A percentile compares a stretch with the other conserved stretches of the same genome.
These are phyloP conservation scores for Alternaria angustiovoidea DNA, from an alignment of 2,329 filamentous ascomycete species.

Conservation along the genomic window DNA sequence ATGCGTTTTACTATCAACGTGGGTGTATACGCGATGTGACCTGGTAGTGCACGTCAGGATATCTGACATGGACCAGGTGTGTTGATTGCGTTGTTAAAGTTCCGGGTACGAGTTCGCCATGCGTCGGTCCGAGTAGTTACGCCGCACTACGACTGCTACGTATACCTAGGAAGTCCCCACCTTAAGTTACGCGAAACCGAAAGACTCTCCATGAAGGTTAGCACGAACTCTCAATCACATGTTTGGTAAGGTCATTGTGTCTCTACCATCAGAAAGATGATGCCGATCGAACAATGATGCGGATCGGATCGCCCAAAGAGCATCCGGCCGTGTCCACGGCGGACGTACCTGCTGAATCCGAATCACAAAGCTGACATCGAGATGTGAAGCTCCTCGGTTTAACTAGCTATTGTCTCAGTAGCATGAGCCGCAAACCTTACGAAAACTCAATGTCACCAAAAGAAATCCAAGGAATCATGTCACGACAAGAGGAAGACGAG, in stretches of 20 bases:
- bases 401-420: not conserved
- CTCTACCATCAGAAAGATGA: not conserved
- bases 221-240: not conserved
- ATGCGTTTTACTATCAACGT: not conserved
- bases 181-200: not conserved
- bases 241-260: not conserved
- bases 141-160: not conserved
- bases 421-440: not conserved
- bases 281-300: not conserved
- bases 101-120: not conserved
- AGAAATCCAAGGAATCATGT: not conserved
- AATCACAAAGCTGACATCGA: not conserved
- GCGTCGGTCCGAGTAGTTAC: not conserved
- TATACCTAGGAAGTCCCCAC: not conserved
- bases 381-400: not conserved
- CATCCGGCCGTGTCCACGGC: not conserved
- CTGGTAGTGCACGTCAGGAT: not conserved
- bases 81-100: not conserved
- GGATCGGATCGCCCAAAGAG: not conserved
- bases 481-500: not conserved
- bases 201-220: not conserved
- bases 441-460: not conserved
- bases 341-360: not conserved
- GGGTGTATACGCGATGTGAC: not conserved
- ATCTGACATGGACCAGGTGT: not conserved